Conservation (phyloP, 495 filamentous ascomycete genomes). For the Podospora bellae-mahoneyi region DNA sequence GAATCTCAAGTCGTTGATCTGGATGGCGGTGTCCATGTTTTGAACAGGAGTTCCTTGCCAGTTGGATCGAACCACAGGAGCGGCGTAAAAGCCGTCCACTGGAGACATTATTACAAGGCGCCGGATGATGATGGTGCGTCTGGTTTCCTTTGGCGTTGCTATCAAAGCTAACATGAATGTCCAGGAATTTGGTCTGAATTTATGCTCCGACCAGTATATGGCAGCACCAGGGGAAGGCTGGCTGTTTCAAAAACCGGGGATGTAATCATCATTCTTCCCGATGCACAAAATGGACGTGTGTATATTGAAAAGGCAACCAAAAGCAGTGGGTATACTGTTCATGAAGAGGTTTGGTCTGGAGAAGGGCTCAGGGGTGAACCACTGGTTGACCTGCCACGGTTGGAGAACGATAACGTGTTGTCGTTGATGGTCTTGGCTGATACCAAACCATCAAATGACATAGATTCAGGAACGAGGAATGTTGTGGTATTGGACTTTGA, state of each 20-base stretch:
- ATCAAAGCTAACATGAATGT: not conserved
- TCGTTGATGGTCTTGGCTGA: constrained; percentile 35
- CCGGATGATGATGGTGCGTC: constrained; percentile 27
- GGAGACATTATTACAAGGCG: constrained; percentile 48
- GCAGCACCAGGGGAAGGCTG: constrained; percentile 36
- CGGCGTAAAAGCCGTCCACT: constrained; percentile 12
- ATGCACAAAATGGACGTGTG: constrained; percentile 25
- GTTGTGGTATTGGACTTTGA: constrained; percentile 39
- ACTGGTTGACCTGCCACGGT: constrained; percentile 36
- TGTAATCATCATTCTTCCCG: constrained; percentile 38
- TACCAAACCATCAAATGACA: not conserved
- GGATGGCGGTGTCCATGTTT: constrained; percentile 45
- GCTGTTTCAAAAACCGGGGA: constrained; percentile 36
- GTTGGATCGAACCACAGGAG: not conserved
- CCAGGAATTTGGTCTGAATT: constrained; percentile 34
- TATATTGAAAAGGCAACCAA: constrained; percentile 34
- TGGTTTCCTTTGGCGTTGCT: constrained; percentile 1
- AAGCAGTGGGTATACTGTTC: constrained; percentile 25
- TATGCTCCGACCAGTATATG: constrained; percentile 30
- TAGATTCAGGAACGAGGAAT: constrained; percentile 14
- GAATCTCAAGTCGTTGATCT: constrained; percentile 47
- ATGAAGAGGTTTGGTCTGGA: constrained; percentile 35
- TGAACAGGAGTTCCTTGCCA: constrained; percentile 32
- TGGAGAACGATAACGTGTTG: constrained; percentile 36
- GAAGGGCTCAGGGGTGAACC: constrained; percentile 37